A percentile compares a stretch with the other conserved stretches of the same genome.
Evolutionary conservation across 441 rosid genomes (phyloP).

Genomic region (Gossypium gossypioides): DNA sequence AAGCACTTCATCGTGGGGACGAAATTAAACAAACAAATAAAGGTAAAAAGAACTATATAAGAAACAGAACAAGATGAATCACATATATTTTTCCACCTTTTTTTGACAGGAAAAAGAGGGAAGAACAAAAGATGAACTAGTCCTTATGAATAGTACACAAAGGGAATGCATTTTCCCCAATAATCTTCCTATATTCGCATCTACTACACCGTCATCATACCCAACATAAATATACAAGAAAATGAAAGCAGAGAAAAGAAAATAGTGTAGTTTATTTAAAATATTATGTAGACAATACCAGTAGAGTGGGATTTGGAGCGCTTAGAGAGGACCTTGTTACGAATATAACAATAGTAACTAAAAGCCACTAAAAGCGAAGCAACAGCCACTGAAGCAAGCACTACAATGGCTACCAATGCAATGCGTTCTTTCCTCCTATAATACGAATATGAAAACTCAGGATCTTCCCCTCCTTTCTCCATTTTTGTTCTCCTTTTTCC

Average conservation of each 20-base stretch:
- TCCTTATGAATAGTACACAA: background rate
- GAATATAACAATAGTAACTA: constrained; percentile 85
- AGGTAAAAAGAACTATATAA: background rate
- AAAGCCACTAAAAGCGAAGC: constrained; percentile 67
- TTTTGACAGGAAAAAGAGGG: too few species aligned
- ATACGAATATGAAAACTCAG: background rate
- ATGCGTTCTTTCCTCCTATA: constrained; percentile 49
- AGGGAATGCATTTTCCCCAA: background rate
- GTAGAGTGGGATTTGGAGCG: constrained; percentile 35
- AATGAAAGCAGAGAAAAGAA: background rate
- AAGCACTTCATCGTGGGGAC: background rate
- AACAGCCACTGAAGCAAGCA: constrained; percentile 58
- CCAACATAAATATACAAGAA: background rate
- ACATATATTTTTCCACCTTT: background rate
- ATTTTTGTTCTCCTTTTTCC: background rate
- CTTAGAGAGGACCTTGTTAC: constrained; percentile 58
- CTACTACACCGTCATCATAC: background rate
- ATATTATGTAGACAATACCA: constrained; percentile 15
- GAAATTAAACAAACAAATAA: background rate
- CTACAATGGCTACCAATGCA: constrained; percentile 60
- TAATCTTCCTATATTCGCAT: background rate
- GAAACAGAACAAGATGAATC: background rate
- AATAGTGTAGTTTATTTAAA: background rate
- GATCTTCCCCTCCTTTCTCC: constrained; percentile 15
- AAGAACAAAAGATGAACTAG: background rate